A percentile compares a stretch with the other conserved stretches of the same genome.
Conservation (phyloP, 1,284 basidiomycete genomes). For the Ceratobasidium theobromae region DNA sequence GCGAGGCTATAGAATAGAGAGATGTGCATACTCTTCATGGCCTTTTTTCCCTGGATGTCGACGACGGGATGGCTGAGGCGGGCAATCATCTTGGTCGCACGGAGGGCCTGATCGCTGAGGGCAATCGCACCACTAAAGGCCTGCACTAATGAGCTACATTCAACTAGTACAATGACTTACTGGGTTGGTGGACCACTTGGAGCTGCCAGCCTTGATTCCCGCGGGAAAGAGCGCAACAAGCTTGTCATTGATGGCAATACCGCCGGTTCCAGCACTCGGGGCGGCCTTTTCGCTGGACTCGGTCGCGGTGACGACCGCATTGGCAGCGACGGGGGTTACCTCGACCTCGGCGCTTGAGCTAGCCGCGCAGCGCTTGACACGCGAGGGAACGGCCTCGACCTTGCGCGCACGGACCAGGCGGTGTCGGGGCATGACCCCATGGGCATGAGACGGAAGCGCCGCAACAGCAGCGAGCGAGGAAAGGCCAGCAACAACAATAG, state of each 20-base stretch:
- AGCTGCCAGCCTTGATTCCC: not conserved
- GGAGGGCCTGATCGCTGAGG: conserved; percentile 20
- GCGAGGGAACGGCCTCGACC: not conserved
- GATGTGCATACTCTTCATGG: conserved; percentile 7
- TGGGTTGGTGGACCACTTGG: conserved; percentile 26
- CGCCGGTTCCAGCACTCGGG: conserved; percentile 12
- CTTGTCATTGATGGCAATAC: conserved; percentile 26
- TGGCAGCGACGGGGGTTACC: not conserved
- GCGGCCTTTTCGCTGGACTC: not conserved
- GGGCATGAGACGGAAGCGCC: conserved; percentile 8
- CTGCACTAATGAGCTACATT: conserved; percentile 2
- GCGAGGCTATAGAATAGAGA: not conserved
- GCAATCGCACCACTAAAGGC: conserved; percentile 2
- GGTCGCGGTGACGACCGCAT: not conserved
- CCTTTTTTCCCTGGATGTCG: conserved; percentile 25
- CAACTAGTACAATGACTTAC: not conserved
- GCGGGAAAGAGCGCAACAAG: conserved; percentile 8
- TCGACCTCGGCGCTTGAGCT: not conserved
- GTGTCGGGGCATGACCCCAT: conserved; percentile 13
- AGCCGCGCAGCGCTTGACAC: conserved; percentile 14
- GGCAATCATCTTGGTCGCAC: conserved; percentile 16
- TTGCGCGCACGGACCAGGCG: conserved; percentile 12
- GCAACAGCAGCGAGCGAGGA: conserved; percentile 27
- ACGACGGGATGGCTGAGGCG: conserved; percentile 29
- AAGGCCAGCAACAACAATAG: conserved; percentile 13